Evolutionary conservation across 2,329 filamentous ascomycete species (phyloP), one percentile per base, ranked within the genome.

Genomic region (Zymoseptoria tritici): DNA sequence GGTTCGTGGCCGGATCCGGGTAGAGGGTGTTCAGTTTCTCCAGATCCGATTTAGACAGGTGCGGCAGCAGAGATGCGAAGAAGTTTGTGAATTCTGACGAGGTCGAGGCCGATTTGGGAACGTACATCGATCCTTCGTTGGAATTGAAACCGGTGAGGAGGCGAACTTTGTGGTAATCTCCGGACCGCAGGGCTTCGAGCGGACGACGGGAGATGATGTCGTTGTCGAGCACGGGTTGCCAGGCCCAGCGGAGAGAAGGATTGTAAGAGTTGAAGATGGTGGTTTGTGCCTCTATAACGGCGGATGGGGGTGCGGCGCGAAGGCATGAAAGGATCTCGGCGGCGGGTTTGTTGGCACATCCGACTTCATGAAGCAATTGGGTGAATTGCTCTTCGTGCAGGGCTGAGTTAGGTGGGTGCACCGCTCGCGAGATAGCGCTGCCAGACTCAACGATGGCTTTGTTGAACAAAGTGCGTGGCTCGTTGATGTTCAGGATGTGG

Each of bases 121-220:
- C 81, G 68, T 90, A 90, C 46, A 78, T 71, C 0, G 84, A 80
- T 16, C 87, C 88, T 71, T 91, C 88, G 67, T 90, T 85, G 49
- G 83, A 82, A 72, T 85, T 86, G 76, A 85, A 90, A 7, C 87
- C 87, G 0, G 86, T 89, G 54, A 91, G 74, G 54, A 90, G 80
- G 7, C 85, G 83, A 7, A 86, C 77, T 63, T 79, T 78, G 64
- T 85, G 78, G 70, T 79, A 83, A 16, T 75, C 71, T 0, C 79
- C 76, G 0, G 79, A 74, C 24, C 76, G 70, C 84, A 84, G 87
- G n/a, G 80, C 78, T n/a, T 79, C 75, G 11, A 87, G 77, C 2
- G 87, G 86, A 9, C 81, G 74, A 24, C 80, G 76, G 2, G 80
- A 77, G 57, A 90, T 83, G 13, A 86, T 71, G 11, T 81, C 79